Evolutionary conservation across 768 basidiomycete species (phyloP), one percentile per base, ranked within the genome.

Genomic region (Bullera alba): DNA sequence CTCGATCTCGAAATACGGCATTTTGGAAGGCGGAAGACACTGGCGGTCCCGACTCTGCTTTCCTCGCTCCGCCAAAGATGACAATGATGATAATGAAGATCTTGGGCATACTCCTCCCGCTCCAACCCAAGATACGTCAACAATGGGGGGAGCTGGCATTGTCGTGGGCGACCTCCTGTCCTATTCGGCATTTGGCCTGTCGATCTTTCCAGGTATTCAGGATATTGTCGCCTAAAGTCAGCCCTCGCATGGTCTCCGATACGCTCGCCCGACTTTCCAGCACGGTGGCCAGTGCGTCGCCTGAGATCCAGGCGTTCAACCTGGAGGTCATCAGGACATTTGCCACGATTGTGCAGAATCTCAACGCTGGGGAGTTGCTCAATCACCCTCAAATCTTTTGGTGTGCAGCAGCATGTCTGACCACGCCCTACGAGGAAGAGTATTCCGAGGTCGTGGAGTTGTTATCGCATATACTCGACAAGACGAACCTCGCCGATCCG

Each of bases 161-260:
- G 50, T 74, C 77, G 25, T 95, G 92, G 83, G 85, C 87, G 3
- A 90, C 88, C 12, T 78, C 83, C 1, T 93, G 89, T 63, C 85
- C 87, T 15, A 87, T 89, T 54, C 82, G 88, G 41, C 81, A 83
- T 32, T 82, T 83, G 17, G 89, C 92, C 2, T 87, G 86, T 74
- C 80, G 90, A 27, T 92, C 90, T 8, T 76, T 95, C 52, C 91
- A 95, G 68, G 77, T 90, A n/a, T 90, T 87, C 73, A 83, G 88
- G 30, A 81, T 85, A 0, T 75, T 95, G 19, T 80, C 82, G 65
- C 85, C 88, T 0, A 76, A 79, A 23, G 78, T 88, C 34, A 82
- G 81, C 46, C 80, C 83, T 50, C 73, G 77, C 6, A 84, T 87
- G 70, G 77, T 95, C 16, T 85, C 86, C 1, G 79, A 84, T 42